Base-by-base conservation (phyloP, 2,329 filamentous ascomycete species). In the Clathrospora elynae region DNA sequence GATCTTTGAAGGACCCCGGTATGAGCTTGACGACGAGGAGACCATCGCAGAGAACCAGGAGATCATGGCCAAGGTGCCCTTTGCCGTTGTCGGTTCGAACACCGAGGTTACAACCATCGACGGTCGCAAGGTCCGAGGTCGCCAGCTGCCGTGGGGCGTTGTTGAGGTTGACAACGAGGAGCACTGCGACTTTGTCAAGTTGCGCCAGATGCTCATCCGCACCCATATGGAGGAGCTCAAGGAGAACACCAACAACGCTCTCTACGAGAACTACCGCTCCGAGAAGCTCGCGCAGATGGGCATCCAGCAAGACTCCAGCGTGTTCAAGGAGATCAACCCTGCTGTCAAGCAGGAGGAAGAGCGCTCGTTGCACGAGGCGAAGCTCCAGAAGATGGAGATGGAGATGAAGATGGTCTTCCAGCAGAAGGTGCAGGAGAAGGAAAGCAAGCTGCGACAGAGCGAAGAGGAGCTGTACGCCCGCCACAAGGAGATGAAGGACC, bases 351-450 rank as follows among this genome's bases (percentile, higher is more conserved):
- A 99, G 77, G 93, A 99, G 74, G 93, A 99, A 78, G 93, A 99
- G 81, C 90, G 93, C 66, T 86, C 88, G 55, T 81, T 99, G 61
- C 93, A 99, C 82, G 93, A 99, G 78, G 91, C 96, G 82, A 99
- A 99, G 82, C 89, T 99, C 63, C 90, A 92, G 74, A 99, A 99
- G 89, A 99, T 99, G 93, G 93, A 99, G 76, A 85, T 90, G 68
- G 93, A 99, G 76, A 99, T 99, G 93, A 99, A 99, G 89, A 96
- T 96, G 89, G 93, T 99, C 61, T 99, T 99, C 90, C 93, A 97
- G 75, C 93, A 99, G 74, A 99, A 99, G 87, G 93, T 99, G 20
- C 85, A 90, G 58, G 93, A 99, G 76, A 99, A 99, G 81, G 93
- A 99, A 78, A 96, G 90, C 83, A 99, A 99, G 78, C 80, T 99